Base-by-base conservation (phyloP, 164 flowering plant genomes). In the Stephania cephalantha region DNA sequence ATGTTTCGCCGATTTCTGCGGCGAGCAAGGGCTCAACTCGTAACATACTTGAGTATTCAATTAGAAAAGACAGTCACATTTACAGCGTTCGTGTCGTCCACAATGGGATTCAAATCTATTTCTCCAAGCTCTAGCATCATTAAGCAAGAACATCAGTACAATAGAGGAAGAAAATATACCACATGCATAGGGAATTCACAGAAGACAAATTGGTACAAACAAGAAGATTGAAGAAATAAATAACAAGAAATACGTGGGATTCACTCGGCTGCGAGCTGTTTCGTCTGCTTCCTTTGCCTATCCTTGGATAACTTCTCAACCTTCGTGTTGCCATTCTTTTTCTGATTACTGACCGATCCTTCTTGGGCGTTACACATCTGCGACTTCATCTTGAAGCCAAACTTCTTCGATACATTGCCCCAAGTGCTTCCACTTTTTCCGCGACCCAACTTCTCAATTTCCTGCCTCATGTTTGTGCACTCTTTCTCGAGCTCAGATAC, bases 361-460 rank as follows among this genome's bases (percentile, higher is more conserved):
- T 91, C 97, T 78, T 93, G 90, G 50, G 97, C 95, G 75, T 94
- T 95, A 83, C 98, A 94, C 94, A 94, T 91, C 80, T 92, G 94
- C 25, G 97, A 93, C 83, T 90, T 95, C 4, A 90, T 31, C 85
- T 81, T 87, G 74, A 93, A 86, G 20, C 97, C 97, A 2, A 95
- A 84, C 77, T 86, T 92, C 91, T 89, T 91, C 0, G 97, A 89
- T 7, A 92, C 85, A 12, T 50, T 85, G 31, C 85, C 91, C 97
- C 95, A 95, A 2, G 90, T 30, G 75, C 85, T 73, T 0, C 79
- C 31, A 25, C 30, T 58, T 77, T 87, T 89, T n/a, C 69, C 88
- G 17, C 70, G 71, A 25, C 91, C 97, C 77, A 95, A 68, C 80
- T 93, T 93, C 87, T 89, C 91, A 29, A 95, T 91, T 85, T 89